These are phyloP conservation scores for Daldinia grandis DNA, from an alignment of 495 filamentous ascomycete species.

Conservation along the genomic window DNA sequence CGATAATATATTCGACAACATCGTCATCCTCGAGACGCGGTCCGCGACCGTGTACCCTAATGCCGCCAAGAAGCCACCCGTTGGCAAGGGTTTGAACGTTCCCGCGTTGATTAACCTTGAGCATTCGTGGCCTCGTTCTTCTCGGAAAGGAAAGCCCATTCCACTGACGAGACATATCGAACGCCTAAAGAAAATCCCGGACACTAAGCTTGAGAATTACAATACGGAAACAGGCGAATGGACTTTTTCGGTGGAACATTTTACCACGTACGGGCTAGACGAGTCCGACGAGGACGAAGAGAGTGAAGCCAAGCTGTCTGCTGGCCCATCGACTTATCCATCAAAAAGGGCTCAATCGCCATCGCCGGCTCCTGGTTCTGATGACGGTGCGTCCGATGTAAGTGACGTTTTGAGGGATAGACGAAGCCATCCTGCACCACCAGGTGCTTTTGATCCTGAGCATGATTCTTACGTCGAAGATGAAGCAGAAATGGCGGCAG, in stretches of 20 bases:
- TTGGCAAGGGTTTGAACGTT: conserved; percentile 89
- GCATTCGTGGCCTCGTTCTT: conserved; percentile 86
- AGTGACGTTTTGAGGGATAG: conserved; percentile 87
- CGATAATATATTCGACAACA: conserved; percentile 72
- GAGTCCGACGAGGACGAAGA: conserved; percentile 76
- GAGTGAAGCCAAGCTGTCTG: conserved; percentile 61
- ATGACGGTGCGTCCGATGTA: conserved; percentile 52
- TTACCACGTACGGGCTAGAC: conserved; percentile 92
- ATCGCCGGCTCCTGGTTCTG: conserved; percentile 7
- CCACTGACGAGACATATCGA: conserved; percentile 80
- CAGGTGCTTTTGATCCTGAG: conserved; percentile 76
- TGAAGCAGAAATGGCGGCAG: conserved; percentile 49
- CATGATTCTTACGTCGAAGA: conserved; percentile 62
- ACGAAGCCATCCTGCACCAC: conserved; percentile 69
- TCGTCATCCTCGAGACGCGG: conserved; percentile 77
- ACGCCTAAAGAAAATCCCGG: conserved; percentile 75
- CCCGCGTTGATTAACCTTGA: conserved; percentile 84
- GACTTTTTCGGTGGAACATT: conserved; percentile 92
- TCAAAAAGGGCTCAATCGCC: background rate
- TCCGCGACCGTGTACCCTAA: conserved; percentile 87
- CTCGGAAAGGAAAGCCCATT: conserved; percentile 59
- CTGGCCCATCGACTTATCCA: background rate
- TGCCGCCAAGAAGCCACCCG: conserved; percentile 74
- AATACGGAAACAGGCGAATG: conserved; percentile 80
- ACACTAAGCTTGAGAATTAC: conserved; percentile 84